These are phyloP conservation scores for Oryza brachyantha DNA, from an alignment of 176 grass and related monocot species.

Conservation along the genomic window DNA sequence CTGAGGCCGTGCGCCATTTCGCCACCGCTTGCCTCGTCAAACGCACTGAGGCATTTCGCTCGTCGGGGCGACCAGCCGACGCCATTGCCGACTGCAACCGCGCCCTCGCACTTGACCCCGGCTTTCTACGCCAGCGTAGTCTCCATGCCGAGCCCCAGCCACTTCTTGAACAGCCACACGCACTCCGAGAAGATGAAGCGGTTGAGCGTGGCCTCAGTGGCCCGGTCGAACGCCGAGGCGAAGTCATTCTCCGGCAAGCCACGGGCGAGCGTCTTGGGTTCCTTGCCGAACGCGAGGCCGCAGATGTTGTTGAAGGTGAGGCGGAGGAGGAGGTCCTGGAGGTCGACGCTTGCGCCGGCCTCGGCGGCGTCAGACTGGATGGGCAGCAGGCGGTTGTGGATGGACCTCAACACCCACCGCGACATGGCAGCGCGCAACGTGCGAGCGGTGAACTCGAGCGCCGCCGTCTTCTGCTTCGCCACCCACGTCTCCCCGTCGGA, in stretches of 20 bases:
- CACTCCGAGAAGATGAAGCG: slow-evolving; percentile 92
- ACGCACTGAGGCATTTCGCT: slow-evolving; percentile 64
- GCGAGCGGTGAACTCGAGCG: slow-evolving; percentile 93
- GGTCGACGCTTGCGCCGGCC: slow-evolving; percentile 32
- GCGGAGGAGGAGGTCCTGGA: slow-evolving; percentile 91
- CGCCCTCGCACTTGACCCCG: slow-evolving; percentile 73
- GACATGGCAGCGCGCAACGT: slow-evolving; percentile 89
- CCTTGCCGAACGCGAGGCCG: slow-evolving; percentile 83
- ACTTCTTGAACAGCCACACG: slow-evolving; percentile 87
- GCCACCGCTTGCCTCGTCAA: slow-evolving; percentile 76
- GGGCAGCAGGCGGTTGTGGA: slow-evolving; percentile 67
- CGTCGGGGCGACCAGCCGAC: slow-evolving; percentile 51
- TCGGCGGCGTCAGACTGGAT: slow-evolving; percentile 53
- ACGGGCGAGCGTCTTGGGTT: slow-evolving; percentile 78
- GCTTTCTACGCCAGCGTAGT: slow-evolving; percentile 66
- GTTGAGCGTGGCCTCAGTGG: slow-evolving; percentile 86
- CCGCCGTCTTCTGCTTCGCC: slow-evolving; percentile 84
- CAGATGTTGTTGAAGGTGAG: slow-evolving; percentile 99
- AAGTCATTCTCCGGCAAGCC: slow-evolving; percentile 87
- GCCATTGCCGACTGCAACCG: slow-evolving; percentile 90
- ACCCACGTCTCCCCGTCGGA: slow-evolving; percentile 90
- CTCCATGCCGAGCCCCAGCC: slow-evolving; percentile 79
- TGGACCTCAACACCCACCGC: slow-evolving; percentile 80
- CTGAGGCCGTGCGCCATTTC: slow-evolving; percentile 80
- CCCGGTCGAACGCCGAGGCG: slow-evolving; percentile 78